Percentiles rank a stretch among this genome's conserved stretches.
Evolutionary conservation across 495 filamentous ascomycete genomes (phyloP).

Genomic region (Lineolata rhizophorae): DNA sequence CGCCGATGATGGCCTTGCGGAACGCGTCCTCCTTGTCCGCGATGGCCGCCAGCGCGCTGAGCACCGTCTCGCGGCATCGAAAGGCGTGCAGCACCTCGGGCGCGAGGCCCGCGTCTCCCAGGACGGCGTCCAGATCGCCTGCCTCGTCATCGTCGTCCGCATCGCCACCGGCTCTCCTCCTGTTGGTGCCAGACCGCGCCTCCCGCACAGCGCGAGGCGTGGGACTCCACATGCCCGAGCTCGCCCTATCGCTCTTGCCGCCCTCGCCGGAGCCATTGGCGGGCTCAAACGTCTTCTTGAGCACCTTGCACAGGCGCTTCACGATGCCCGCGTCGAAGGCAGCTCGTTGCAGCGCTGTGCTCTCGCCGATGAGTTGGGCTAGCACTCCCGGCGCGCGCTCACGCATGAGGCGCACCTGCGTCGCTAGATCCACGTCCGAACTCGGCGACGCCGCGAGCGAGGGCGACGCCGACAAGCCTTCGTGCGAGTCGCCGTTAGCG

Average conservation of each 20-base stretch:
- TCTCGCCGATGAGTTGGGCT: conserved; percentile 57
- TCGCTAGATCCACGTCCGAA: too few species aligned
- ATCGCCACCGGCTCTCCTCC: too few species aligned
- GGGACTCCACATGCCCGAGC: conserved; percentile 15
- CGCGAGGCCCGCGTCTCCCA: conserved; percentile 41
- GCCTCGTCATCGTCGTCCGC: conserved; percentile 1
- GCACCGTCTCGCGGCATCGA: conserved; percentile 51
- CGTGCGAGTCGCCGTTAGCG: conserved; percentile 10
- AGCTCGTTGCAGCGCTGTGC: conserved; percentile 52
- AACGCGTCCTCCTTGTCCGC: conserved; percentile 66
- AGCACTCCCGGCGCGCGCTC: conserved; percentile 56
- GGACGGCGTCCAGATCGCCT: conserved; percentile 13
- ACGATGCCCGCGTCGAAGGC: conserved; percentile 61
- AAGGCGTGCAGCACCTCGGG: conserved; percentile 47
- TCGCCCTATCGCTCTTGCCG: too few species aligned
- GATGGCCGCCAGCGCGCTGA: conserved; percentile 59
- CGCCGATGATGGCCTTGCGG: conserved; percentile 51
- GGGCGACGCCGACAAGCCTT: conserved; percentile 13
- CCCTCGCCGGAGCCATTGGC: conserved; percentile 10
- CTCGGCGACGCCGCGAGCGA: too few species aligned
- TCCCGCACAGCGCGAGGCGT: too few species aligned
- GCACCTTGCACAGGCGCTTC: conserved; percentile 45
- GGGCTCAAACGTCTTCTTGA: conserved; percentile 47
- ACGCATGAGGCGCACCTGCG: conserved; percentile 11
- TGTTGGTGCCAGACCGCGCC: not conserved